Evolutionary conservation across 805 yeast genomes (phyloP), one percentile per base, ranked within the genome.

Genomic region (Cyberlindnera lachancei): DNA sequence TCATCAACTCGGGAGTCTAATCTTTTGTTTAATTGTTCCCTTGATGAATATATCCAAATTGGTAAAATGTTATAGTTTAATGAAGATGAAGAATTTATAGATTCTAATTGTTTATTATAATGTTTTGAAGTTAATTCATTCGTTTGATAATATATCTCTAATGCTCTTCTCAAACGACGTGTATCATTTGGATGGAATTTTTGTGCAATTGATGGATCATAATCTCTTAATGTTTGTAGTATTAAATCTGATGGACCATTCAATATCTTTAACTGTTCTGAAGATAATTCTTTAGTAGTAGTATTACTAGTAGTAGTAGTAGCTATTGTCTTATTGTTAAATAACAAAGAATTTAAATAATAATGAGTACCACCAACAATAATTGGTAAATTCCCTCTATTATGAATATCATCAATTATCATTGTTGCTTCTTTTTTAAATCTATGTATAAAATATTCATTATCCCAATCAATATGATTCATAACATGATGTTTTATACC

Each of bases 311-410:
- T 30, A 3, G 30, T 20, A 3, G 32, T 31, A 11, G 34, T 39
- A 0, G 40, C 34, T 6, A 81, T 67, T 0, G 83, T 77, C 36
- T 74, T 75, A 47, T 86, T 84, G 24, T 70, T 65, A 52, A 88
- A 84, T 7, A 85, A 52, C 7, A 90, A 53, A 7, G 83, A 75
- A 55, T 84, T 96, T 23, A 86, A 61, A 52, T 92, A 92, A 55
- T 92, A 92, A 51, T 88, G 96, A 0, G 98, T 92, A 0, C 98
- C 98, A 5, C 98, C 98, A 2, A 92, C 92, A 0, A 92, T 54
- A 3, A 92, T 82, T 0, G 98, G 96, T 2, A 81, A 45, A 47
- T 86, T 87, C 0, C 83, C 83, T 15, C 81, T 52, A 0, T 52
- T 34, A 38, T 78, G 79, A 9, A 90, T 78, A 20, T 76, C 82